phyloP scores from a whole-genome alignment of 108 stramenopile genomes.

The Nannochloropsis salina region DNA sequence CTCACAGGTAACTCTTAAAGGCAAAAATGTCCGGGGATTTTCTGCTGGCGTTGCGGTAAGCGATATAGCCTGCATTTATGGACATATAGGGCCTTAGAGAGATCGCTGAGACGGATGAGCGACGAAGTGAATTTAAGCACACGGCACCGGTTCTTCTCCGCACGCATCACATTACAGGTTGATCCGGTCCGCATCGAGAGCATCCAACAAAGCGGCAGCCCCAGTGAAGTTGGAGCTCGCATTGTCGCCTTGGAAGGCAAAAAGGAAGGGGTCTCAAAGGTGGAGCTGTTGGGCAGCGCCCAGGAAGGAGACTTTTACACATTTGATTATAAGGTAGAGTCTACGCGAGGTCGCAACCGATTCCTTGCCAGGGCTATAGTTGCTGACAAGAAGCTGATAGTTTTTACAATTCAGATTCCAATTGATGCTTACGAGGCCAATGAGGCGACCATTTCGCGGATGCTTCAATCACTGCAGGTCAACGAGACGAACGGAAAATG shows the following conservation, averaged over 20 bases:
- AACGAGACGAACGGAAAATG: too few species aligned
- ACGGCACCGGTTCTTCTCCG: background rate
- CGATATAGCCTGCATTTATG: too few species aligned
- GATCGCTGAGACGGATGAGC: background rate
- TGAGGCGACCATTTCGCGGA: background rate
- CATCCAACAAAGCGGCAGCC: background rate
- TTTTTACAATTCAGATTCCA: background rate
- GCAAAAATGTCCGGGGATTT: background rate
- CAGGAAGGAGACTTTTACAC: background rate
- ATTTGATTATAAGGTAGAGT: background rate
- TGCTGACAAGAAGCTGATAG: background rate
- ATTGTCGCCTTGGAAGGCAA: background rate
- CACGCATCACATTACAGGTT: background rate
- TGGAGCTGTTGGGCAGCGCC: slow-evolving; percentile 3
- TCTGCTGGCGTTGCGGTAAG: slow-evolving; percentile 10
- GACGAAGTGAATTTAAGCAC: background rate
- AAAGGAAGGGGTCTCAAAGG: background rate
- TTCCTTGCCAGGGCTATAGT: background rate
- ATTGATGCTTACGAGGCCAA: background rate
- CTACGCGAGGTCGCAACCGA: background rate
- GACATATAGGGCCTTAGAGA: too few species aligned
- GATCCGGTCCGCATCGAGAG: background rate
- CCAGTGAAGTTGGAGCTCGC: background rate
- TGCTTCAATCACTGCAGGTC: background rate
- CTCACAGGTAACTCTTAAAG: background rate